Evolutionary conservation across 2,329 filamentous ascomycete species (phyloP).

Genomic region (Ophiosphaerella korrae): DNA sequence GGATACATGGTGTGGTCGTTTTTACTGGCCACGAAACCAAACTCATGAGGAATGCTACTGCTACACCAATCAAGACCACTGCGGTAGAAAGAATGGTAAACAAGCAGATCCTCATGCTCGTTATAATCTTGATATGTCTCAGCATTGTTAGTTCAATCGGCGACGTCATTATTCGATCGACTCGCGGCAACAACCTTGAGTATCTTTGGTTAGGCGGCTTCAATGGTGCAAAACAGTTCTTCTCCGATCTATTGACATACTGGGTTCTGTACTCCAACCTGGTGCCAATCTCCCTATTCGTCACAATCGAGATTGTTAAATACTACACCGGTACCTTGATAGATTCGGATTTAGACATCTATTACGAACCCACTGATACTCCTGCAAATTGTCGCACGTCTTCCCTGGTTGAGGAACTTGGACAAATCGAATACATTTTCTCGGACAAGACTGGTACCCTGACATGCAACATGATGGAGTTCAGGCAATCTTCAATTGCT

Average conservation of each 20-base stretch:
- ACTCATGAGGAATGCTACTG: conserved; percentile 97
- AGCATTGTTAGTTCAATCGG: conserved; percentile 91
- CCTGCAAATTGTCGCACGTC: conserved; percentile 95
- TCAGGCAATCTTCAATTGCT: conserved; percentile 90
- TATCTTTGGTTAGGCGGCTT: conserved; percentile 72
- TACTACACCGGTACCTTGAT: conserved; percentile 98
- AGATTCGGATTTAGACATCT: conserved; percentile 96
- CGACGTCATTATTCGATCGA: conserved; percentile 79
- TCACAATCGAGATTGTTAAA: conserved; percentile 96
- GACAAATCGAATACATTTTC: conserved; percentile 98
- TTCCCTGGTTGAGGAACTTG: conserved; percentile 93
- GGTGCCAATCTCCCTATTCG: conserved; percentile 96
- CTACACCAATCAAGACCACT: conserved; percentile 95
- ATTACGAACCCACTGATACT: conserved; percentile 93
- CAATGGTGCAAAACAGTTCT: conserved; percentile 78
- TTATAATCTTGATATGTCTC: conserved; percentile 79
- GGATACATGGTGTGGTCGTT: conserved; percentile 94
- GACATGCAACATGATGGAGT: conserved; percentile 99
- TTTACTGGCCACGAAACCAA: conserved; percentile 99
- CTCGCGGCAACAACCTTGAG: conserved; percentile 62
- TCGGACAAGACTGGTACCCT: conserved; percentile 97
- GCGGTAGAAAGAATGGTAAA: conserved; percentile 95
- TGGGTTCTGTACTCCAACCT: conserved; percentile 98
- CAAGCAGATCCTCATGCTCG: conserved; percentile 86
- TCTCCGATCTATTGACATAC: conserved; percentile 94